These are phyloP conservation scores for Stagonosporopsis chrysanthemi DNA, from an alignment of 2,329 filamentous ascomycete species.

Conservation along the genomic window DNA sequence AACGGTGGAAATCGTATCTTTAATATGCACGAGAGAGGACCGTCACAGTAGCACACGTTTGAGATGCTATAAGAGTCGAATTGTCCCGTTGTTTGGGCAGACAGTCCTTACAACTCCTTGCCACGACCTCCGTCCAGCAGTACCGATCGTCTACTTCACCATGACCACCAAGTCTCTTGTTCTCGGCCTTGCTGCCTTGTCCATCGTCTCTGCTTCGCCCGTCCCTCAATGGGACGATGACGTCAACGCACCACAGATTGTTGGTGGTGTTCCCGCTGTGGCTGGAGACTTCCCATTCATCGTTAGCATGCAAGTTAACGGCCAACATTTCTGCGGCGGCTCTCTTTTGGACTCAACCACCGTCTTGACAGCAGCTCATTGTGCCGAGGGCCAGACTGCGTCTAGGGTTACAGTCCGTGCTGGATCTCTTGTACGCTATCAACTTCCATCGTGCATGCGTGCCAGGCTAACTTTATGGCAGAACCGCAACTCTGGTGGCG, in stretches of 20 bases:
- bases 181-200: slow-evolving; percentile 31
- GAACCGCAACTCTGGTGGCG: slow-evolving; percentile 32
- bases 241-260: slow-evolving; percentile 25
- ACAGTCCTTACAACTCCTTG: not conserved
- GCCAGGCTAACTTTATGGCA: slow-evolving; percentile 2
- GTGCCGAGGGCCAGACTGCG: slow-evolving; percentile 27
- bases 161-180: slow-evolving; percentile 31
- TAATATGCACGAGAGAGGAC: slow-evolving; percentile 3
- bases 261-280: slow-evolving; percentile 34
- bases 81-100: not conserved
- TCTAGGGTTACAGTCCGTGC: slow-evolving; percentile 28
- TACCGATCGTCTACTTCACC: slow-evolving; percentile 1
- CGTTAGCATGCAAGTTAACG: slow-evolving; percentile 30
- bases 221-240: slow-evolving; percentile 30
- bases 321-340: slow-evolving; percentile 40
- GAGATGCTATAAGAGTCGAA: not conserved
- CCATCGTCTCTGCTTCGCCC: slow-evolving; percentile 31
- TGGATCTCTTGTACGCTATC: slow-evolving; percentile 33
- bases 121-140: not conserved
- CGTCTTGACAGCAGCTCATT: slow-evolving; percentile 41
- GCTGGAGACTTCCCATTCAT: slow-evolving; percentile 42
- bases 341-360: slow-evolving; percentile 38
- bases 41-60: not conserved
- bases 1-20: not conserved
- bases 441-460: slow-evolving; percentile 22